These are phyloP conservation scores for Lactarius vividus DNA, from an alignment of 768 basidiomycete genomes.

Conservation along the genomic window DNA sequence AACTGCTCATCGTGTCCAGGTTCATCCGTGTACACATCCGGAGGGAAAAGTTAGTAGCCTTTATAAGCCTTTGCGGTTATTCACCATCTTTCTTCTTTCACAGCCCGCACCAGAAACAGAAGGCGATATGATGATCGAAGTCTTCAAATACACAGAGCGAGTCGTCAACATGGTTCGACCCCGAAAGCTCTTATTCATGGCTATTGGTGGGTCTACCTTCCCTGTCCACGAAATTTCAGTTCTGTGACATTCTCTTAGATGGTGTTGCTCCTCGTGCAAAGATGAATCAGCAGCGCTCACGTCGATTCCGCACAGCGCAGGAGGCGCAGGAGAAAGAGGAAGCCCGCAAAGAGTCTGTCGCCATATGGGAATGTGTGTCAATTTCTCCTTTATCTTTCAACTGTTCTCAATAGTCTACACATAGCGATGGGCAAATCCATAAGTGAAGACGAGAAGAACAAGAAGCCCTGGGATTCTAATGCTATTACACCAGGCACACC, in stretches of 20 bases:
- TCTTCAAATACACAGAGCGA: slow-evolving; percentile 95
- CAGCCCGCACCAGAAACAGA: slow-evolving; percentile 97
- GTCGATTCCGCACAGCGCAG: slow-evolving; percentile 92
- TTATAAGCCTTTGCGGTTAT: not conserved
- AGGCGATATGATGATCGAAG: slow-evolving; percentile 98
- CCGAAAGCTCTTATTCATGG: slow-evolving; percentile 95
- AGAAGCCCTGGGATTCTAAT: slow-evolving; percentile 94
- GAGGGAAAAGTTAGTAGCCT: slow-evolving; percentile 77
- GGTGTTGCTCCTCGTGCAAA: slow-evolving; percentile 98
- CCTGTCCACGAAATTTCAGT: slow-evolving; percentile 12
- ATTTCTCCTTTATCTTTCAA: no score
- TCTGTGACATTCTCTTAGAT: slow-evolving; percentile 47
- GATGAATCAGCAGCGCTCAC: slow-evolving; percentile 99
- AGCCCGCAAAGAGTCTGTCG: slow-evolving; percentile 76
- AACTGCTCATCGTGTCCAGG: slow-evolving; percentile 42
- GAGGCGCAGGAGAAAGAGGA: slow-evolving; percentile 95
- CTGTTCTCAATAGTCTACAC: not conserved
- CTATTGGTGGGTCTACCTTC: slow-evolving; percentile 69
- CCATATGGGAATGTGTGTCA: slow-evolving; percentile 76
- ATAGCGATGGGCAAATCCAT: slow-evolving; percentile 90
- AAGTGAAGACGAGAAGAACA: slow-evolving; percentile 77
- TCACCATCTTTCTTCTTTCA: slow-evolving; percentile 8
- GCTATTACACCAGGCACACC: slow-evolving; percentile 99
- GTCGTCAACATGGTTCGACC: slow-evolving; percentile 97
- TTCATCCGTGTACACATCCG: slow-evolving; percentile 99